phyloP scores from a whole-genome alignment of 2,329 filamentous ascomycete genomes.

The Xylaria sp. region DNA sequence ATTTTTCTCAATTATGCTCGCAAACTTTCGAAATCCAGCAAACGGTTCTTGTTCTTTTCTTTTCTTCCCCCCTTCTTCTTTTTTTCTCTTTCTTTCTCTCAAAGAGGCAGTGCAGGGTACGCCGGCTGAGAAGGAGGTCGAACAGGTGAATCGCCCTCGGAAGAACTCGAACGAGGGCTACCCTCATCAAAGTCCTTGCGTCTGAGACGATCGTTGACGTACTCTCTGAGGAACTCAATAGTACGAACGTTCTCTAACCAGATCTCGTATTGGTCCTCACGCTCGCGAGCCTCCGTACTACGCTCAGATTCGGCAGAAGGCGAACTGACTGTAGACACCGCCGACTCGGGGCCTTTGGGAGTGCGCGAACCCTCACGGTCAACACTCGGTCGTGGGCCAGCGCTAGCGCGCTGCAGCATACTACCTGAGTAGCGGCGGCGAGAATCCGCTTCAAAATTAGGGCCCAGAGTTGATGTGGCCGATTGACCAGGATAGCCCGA shows the following conservation, averaged over 20 bases:
- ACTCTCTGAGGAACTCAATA: conserved; percentile 70
- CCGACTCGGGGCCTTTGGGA: conserved; percentile 58
- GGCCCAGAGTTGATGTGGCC: conserved; percentile 76
- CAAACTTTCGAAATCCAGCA: neutral
- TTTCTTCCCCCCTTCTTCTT: neutral
- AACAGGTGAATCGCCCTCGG: conserved; percentile 46
- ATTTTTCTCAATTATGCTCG: neutral
- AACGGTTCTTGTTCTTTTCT: neutral
- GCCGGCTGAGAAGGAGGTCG: conserved; percentile 51
- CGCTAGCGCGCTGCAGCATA: conserved; percentile 70
- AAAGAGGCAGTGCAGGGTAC: conserved; percentile 51
- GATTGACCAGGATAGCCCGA: conserved; percentile 76
- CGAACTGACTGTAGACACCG: conserved; percentile 61
- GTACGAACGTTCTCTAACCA: conserved; percentile 75
- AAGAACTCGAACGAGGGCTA: conserved; percentile 50
- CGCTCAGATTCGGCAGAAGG: conserved; percentile 66
- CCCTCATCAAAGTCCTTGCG: conserved; percentile 62
- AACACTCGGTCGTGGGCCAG: conserved; percentile 55
- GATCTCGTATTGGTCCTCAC: conserved; percentile 70
- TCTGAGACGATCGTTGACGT: conserved; percentile 67
- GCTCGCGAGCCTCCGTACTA: conserved; percentile 55
- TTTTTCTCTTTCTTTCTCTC: neutral
- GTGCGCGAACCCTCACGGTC: conserved; percentile 56
- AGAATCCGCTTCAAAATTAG: conserved; percentile 71
- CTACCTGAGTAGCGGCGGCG: conserved; percentile 74